A percentile compares a stretch with the other conserved stretches of the same genome.
Conservation (phyloP, 2,329 filamentous ascomycete species). For the Coniochaeta pulveracea region DNA sequence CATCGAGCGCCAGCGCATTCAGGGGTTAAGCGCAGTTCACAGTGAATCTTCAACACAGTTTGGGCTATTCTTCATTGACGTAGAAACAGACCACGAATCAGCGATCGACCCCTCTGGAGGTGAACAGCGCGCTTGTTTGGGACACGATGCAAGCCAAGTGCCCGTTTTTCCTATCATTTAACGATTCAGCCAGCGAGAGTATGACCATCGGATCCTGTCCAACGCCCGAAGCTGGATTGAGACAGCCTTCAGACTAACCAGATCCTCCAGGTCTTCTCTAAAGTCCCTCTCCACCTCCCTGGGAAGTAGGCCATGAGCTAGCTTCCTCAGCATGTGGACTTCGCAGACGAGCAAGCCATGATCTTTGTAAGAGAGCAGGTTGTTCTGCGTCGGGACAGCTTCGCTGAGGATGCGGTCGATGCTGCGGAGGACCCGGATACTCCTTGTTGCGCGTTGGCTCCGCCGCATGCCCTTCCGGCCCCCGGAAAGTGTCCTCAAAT, state of each 20-base stretch:
- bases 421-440: constrained; percentile 71
- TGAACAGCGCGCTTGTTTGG: too few species aligned
- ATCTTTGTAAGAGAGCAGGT: constrained; percentile 78
- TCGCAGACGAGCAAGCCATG: constrained; percentile 86
- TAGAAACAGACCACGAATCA: too few species aligned
- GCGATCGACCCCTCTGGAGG: too few species aligned
- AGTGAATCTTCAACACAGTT: too few species aligned
- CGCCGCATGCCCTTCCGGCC: constrained; percentile 57
- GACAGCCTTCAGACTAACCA: constrained; percentile 74
- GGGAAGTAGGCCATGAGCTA: constrained; percentile 58
- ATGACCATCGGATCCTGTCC: constrained; percentile 81
- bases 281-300: constrained; percentile 72
- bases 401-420: constrained; percentile 71
- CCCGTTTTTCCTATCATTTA: background rate
- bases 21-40: too few species aligned
- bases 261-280: constrained; percentile 73
- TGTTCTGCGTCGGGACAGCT: constrained; percentile 58
- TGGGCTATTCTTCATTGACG: too few species aligned
- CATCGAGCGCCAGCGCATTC: too few species aligned
- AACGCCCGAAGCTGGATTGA: constrained; percentile 68
- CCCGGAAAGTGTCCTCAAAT: constrained; percentile 58
- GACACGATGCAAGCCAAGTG: too few species aligned
- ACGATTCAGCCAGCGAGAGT: constrained; percentile 59
- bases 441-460: constrained; percentile 55
- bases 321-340: constrained; percentile 67